Evolutionary conservation across 768 basidiomycete genomes (phyloP).

Genomic region (Rhodocollybia butyracea): DNA sequence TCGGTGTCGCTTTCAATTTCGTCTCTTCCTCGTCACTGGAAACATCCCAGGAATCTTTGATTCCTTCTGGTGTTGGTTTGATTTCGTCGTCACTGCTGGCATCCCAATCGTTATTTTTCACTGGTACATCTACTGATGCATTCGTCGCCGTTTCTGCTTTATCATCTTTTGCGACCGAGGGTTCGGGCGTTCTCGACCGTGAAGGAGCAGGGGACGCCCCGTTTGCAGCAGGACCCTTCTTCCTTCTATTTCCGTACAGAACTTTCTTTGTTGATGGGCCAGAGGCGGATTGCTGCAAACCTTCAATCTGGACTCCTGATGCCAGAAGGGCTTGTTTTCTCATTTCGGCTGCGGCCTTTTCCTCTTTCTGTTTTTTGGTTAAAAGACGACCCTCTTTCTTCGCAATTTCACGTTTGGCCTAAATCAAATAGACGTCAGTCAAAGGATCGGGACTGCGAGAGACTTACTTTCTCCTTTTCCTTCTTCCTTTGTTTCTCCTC

Average conservation of each 20-base stretch:
- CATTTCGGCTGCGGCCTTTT: slow-evolving; percentile 85
- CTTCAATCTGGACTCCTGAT: slow-evolving; percentile 88
- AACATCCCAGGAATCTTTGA: slow-evolving; percentile 50
- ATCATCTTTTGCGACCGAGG: slow-evolving; percentile 9
- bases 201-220: slow-evolving; percentile 55
- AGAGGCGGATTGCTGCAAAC: slow-evolving; percentile 60
- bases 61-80: slow-evolving; percentile 19
- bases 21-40: slow-evolving; percentile 43
- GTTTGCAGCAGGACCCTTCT: slow-evolving; percentile 54
- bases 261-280: slow-evolving; percentile 63
- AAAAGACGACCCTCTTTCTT: slow-evolving; percentile 93
- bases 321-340: slow-evolving; percentile 88
- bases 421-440: background rate
- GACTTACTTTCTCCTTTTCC: slow-evolving; percentile 79
- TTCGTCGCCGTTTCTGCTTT: slow-evolving; percentile 14
- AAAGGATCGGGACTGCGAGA: slow-evolving; percentile 1
- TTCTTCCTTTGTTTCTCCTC: slow-evolving; percentile 83
- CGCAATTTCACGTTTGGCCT: slow-evolving; percentile 86
- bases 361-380: slow-evolving; percentile 97
- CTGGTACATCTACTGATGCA: slow-evolving; percentile 25
- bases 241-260: slow-evolving; percentile 82
- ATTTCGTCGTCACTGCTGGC: slow-evolving; percentile 57
- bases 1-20: slow-evolving; percentile 8
- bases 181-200: slow-evolving; percentile 48
- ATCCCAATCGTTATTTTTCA: slow-evolving; percentile 70